Conservation (phyloP, 2,329 filamentous ascomycete species). For the Colletotrichum godetiae region DNA sequence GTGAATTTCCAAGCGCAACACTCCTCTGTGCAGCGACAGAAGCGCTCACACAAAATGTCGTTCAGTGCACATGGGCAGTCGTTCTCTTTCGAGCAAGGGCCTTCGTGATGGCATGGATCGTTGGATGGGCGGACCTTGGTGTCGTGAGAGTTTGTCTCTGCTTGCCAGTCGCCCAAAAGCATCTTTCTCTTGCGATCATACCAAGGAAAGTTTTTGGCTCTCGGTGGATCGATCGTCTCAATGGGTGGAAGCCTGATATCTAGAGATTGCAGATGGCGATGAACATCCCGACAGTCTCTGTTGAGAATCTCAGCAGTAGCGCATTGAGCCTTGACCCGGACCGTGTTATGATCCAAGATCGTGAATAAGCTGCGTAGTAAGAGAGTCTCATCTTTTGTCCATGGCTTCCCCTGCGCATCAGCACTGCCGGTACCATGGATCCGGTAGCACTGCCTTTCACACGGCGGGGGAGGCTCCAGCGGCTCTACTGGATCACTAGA, state of each 20-base stretch:
- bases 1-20: slow-evolving; percentile 73
- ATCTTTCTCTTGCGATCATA: slow-evolving; percentile 68
- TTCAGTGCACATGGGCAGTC: slow-evolving; percentile 72
- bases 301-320: slow-evolving; percentile 61
- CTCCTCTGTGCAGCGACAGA: slow-evolving; percentile 72
- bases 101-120: slow-evolving; percentile 76
- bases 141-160: slow-evolving; percentile 64
- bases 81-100: slow-evolving; percentile 68
- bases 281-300: slow-evolving; percentile 64
- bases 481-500: slow-evolving; percentile 19
- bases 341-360: slow-evolving; percentile 53
- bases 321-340: slow-evolving; percentile 58
- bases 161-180: slow-evolving; percentile 65
- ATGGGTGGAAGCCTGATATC: slow-evolving; percentile 46
- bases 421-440: slow-evolving; percentile 10
- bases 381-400: slow-evolving; percentile 61
- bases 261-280: slow-evolving; percentile 54
- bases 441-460: slow-evolving; percentile 58
- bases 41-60: slow-evolving; percentile 77
- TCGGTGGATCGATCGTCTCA: slow-evolving; percentile 41
- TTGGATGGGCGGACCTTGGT: slow-evolving; percentile 68
- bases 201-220: slow-evolving; percentile 61
- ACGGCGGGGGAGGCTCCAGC: slow-evolving; percentile 41
- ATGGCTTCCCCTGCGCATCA: slow-evolving; percentile 43
- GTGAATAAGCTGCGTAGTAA: slow-evolving; percentile 60